These are phyloP conservation scores for Yamadazyma triangularis DNA, from an alignment of 1,139 yeast species.

Conservation along the genomic window DNA sequence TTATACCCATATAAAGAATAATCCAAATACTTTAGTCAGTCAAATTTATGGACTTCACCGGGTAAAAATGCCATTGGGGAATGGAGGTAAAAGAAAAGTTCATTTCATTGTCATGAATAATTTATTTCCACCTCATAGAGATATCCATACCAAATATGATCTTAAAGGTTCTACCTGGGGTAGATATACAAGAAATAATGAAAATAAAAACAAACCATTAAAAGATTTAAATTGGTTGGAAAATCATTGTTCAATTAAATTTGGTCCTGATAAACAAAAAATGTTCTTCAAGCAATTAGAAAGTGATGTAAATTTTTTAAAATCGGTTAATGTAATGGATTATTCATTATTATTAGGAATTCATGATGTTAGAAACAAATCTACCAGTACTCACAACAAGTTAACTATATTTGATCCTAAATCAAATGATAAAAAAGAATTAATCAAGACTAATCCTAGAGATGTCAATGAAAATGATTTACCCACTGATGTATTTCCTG, in stretches of 20 bases:
- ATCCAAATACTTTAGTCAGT: conserved; percentile 85
- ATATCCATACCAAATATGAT: conserved; percentile 82
- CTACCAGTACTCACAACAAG: conserved; percentile 31
- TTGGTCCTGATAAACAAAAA: conserved; percentile 67
- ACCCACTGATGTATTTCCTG: conserved; percentile 45
- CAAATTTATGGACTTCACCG: conserved; percentile 96
- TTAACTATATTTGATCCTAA: conserved; percentile 48
- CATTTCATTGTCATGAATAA: conserved; percentile 97
- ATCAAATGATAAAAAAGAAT: conserved; percentile 34
- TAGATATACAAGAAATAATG: conserved; percentile 46
- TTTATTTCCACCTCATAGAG: conserved; percentile 90
- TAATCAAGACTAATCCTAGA: conserved; percentile 47
- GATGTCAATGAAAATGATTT: conserved; percentile 41
- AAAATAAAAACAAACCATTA: conserved; percentile 34
- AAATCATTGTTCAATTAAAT: conserved; percentile 51
- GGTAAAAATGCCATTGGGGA: conserved; percentile 72
- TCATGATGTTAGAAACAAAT: conserved; percentile 59
- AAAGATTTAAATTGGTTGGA: conserved; percentile 91
- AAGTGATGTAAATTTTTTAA: conserved; percentile 68
- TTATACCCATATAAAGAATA: conserved; percentile 71
- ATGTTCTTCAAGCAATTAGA: conserved; percentile 65
- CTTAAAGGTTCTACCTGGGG: conserved; percentile 94
- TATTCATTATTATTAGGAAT: conserved; percentile 86
- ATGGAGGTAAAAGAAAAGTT: conserved; percentile 61
- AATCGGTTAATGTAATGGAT: conserved; percentile 86